A percentile compares a stretch with the other conserved stretches of the same genome.
These are phyloP conservation scores for Elsinoe necatrix DNA, from an alignment of 2,329 filamentous ascomycete species.

Conservation along the genomic window DNA sequence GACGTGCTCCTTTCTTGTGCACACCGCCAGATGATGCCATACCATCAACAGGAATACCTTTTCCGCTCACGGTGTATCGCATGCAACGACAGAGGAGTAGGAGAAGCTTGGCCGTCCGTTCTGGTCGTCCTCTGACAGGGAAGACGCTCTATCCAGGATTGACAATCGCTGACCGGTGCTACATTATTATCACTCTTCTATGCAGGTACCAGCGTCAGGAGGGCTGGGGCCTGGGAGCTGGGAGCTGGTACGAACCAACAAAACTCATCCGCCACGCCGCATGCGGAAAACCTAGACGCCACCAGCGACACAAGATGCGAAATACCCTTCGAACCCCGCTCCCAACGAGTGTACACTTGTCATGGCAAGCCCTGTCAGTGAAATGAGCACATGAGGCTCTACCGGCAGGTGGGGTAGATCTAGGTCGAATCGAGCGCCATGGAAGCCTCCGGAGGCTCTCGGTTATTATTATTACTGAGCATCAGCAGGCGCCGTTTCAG, in stretches of 20 bases:
- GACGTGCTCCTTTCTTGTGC: not conserved
- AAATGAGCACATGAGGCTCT: not conserved
- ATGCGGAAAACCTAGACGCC: not conserved
- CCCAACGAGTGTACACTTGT: not conserved
- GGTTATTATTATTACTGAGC: no score
- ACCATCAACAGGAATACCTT: not conserved
- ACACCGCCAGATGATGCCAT: not conserved
- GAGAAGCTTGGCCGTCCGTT: not conserved
- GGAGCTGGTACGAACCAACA: no score
- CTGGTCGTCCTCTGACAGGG: not conserved
- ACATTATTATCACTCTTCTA: no score
- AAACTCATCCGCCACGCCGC: not conserved
- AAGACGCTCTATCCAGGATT: not conserved
- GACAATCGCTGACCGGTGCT: no score
- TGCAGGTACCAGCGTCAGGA: not conserved
- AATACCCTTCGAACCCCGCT: no score
- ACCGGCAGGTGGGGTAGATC: not conserved
- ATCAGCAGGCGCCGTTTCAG: not conserved
- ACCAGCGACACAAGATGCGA: not conserved
- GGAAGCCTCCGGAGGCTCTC: not conserved
- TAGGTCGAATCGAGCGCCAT: not conserved
- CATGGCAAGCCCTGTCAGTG: not conserved
- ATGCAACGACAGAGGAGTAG: not conserved
- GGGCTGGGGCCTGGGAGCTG: not conserved
- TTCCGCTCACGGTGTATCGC: not conserved